Evolutionary conservation across 306 rosid species (phyloP), one percentile per base, ranked within the genome.

Genomic region (Amphicarpaea edgeworthii): DNA sequence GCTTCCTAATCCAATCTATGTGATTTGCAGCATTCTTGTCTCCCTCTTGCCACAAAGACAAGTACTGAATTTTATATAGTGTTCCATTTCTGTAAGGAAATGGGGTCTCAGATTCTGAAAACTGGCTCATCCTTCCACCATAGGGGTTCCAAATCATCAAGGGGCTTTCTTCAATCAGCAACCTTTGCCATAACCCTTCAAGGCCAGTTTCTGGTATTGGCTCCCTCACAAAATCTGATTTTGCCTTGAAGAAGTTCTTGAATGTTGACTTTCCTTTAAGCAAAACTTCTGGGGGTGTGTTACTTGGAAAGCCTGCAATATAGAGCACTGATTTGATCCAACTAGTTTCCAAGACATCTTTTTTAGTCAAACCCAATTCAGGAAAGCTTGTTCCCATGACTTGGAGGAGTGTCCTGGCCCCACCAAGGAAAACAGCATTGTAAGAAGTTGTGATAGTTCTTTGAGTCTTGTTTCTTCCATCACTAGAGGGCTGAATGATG

Each of bases 61-160:
- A 17, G 54, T 86, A 86, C 51, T 86, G 89, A 7, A 86, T 83
- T 45, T 86, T 89, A 68, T 50, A 91, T 0, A 89, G 30, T 64
- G 81, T 86, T 16, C 97, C 94, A 17, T 86, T 83, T 53, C 90
- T 81, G 26, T 91, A 90, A 17, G 93, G 89, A 54, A 91, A 91
- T 19, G 95, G 87, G 14, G 46, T 77, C 30, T 86, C 84, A 16
- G 80, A 79, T 15, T 87, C 93, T 28, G 84, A 60, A 43, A 87
- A 77, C 37, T 85, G 67, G 30, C 74, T 83, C 95, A 89, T 89
- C 51, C 2, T 86, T 4, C 90, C 91, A 6, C 97, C 97, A 20
- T 51, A 80, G 8, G 95, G 97, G 40, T 82, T 85, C 84, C 80
- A 78, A 28, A 89, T 89, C 75, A 91, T 66, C 74, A 81, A 78